Conservation (phyloP, 169 alveolate species). For the Eimeria necatrix region DNA sequence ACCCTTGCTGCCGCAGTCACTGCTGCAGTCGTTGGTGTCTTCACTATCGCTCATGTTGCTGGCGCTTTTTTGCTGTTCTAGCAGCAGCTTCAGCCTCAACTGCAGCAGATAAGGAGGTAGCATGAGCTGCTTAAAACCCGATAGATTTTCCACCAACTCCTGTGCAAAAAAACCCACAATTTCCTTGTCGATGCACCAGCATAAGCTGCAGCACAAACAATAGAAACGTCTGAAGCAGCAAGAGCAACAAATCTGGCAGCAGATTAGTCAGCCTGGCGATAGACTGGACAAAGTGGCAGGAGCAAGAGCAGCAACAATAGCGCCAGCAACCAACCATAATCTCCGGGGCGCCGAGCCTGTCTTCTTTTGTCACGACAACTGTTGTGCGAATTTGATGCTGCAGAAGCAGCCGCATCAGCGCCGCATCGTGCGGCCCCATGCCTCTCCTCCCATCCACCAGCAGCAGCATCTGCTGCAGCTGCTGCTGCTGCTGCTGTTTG, state of each 20-base stretch:
- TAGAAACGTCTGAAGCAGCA: neutral
- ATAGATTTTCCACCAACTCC: neutral
- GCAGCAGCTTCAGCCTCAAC: neutral
- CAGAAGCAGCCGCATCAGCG: slow-evolving; percentile 44
- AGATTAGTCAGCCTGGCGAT: neutral
- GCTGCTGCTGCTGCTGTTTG: slow-evolving; percentile 1
- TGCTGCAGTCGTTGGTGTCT: neutral
- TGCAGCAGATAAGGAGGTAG: neutral
- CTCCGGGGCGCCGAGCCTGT: neutral
- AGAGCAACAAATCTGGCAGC: neutral
- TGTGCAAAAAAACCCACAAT: neutral
- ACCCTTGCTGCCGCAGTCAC: slow-evolving; percentile 7
- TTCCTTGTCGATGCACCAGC: neutral
- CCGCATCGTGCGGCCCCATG: slow-evolving; percentile 51
- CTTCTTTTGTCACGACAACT: slow-evolving; percentile 68
- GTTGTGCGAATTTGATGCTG: neutral
- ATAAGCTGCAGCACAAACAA: neutral
- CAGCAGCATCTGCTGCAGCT: slow-evolving; percentile 43
- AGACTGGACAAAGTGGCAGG: neutral
- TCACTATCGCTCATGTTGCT: neutral
- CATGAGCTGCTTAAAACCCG: neutral
- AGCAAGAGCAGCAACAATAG: slow-evolving; percentile 1
- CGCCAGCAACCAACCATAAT: slow-evolving; percentile 36
- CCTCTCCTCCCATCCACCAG: slow-evolving; percentile 72
- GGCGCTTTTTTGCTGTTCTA: neutral